phyloP scores from a whole-genome alignment of 1,139 yeast genomes.

The Taiozyma sp. region DNA sequence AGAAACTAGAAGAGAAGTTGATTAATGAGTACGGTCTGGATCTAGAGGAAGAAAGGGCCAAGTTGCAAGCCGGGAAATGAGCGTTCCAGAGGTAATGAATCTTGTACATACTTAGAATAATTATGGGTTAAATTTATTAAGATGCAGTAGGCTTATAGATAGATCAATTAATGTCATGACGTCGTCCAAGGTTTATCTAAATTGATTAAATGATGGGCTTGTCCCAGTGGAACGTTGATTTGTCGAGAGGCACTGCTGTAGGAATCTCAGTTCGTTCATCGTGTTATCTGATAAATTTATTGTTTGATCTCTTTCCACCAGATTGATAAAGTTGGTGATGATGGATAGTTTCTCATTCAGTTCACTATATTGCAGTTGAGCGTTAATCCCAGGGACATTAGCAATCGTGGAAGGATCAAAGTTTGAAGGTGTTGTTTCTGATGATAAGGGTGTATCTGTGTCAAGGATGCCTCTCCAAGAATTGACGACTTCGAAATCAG shows the following conservation, averaged over 20 bases:
- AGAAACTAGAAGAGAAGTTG: constrained; percentile 68
- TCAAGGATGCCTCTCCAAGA: neutral
- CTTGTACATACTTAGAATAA: neutral
- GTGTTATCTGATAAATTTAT: neutral
- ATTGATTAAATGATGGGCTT: neutral
- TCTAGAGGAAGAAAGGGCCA: constrained; percentile 33
- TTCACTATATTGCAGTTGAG: neutral
- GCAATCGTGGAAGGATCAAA: neutral
- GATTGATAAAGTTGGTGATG: neutral
- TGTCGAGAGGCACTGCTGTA: neutral
- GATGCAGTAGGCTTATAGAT: neutral
- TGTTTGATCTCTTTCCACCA: neutral
- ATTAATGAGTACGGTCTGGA: constrained; percentile 60
- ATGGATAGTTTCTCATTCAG: neutral
- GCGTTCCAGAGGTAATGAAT: neutral
- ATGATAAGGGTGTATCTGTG: neutral
- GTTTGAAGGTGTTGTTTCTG: neutral
- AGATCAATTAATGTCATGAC: neutral
- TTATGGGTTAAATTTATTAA: neutral
- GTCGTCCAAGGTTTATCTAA: neutral
- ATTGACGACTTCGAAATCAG: neutral
- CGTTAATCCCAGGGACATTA: neutral
- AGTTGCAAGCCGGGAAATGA: constrained; percentile 16
- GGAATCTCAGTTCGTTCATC: constrained; percentile 1
- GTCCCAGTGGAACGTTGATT: neutral